A percentile compares a stretch with the other conserved stretches of the same genome.
These are phyloP conservation scores for Ophiognomonia clavigignenti-juglandacearum DNA, from an alignment of 2,329 filamentous ascomycete species.

Conservation along the genomic window DNA sequence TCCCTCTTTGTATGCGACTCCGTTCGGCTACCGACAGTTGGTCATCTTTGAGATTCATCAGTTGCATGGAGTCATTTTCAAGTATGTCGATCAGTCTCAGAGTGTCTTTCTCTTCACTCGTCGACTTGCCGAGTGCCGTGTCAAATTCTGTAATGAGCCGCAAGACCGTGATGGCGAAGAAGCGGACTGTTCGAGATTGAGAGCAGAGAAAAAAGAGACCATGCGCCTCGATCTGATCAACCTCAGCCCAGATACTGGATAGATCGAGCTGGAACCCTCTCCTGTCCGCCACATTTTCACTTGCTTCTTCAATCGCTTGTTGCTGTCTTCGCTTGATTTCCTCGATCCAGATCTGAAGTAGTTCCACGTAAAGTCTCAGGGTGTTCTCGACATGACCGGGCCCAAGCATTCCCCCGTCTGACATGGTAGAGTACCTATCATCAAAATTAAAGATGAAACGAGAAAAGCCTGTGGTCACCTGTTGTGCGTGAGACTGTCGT, in stretches of 20 bases:
- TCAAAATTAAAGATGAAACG: constrained; percentile 99
- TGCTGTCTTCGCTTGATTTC: constrained; percentile 85
- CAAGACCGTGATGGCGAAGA: constrained; percentile 88
- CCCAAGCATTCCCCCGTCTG: constrained; percentile 93
- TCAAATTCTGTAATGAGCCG: constrained; percentile 93
- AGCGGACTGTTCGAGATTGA: constrained; percentile 81
- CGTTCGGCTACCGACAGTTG: constrained; percentile 86
- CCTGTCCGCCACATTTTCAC: constrained; percentile 61
- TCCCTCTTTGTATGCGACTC: constrained; percentile 84
- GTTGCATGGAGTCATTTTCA: constrained; percentile 79
- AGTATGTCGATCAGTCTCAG: constrained; percentile 83
- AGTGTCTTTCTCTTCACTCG: constrained; percentile 55
- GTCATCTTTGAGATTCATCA: constrained; percentile 91
- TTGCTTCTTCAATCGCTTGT: constrained; percentile 61
- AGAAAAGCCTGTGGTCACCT: constrained; percentile 94
- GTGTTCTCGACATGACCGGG: constrained; percentile 94
- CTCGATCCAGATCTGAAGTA: constrained; percentile 95
- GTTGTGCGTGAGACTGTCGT: constrained; percentile 84
- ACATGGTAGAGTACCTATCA: constrained; percentile 95
- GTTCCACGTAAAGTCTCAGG: constrained; percentile 83
- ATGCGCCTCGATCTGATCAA: constrained; percentile 95
- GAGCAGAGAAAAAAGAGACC: constrained; percentile 97
- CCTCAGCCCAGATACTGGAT: constrained; percentile 84
- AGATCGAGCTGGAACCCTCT: constrained; percentile 76
- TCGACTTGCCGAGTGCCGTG: constrained; percentile 70